Evolutionary conservation across 202 grass and related monocot genomes (phyloP).

Genomic region (Bolboschoenoplectus hybrid): DNA sequence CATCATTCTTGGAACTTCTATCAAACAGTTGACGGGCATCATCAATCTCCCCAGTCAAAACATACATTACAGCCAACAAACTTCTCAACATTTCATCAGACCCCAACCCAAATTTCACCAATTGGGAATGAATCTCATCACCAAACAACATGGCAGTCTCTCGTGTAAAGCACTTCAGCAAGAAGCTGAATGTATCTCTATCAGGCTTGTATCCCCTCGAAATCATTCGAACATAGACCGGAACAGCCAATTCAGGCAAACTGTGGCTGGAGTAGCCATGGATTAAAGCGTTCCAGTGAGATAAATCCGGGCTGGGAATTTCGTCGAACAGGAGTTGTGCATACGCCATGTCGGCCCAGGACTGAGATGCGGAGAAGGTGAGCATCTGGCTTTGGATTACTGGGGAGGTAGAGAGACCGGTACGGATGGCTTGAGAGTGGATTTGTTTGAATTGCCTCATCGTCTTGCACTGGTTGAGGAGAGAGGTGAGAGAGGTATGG

Average conservation of each 20-base stretch:
- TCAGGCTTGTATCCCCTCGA: slow-evolving; percentile 47
- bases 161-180: slow-evolving; percentile 59
- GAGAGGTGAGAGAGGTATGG: slow-evolving; percentile 26
- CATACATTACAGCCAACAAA: slow-evolving; percentile 61
- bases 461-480: slow-evolving; percentile 42
- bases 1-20: slow-evolving; percentile 23
- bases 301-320: slow-evolving; percentile 40
- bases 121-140: slow-evolving; percentile 54
- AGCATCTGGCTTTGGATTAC: slow-evolving; percentile 30
- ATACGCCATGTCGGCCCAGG: slow-evolving; percentile 28
- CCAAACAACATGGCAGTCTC: slow-evolving; percentile 24
- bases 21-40: slow-evolving; percentile 49
- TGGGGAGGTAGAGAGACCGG: slow-evolving; percentile 23
- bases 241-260: slow-evolving; percentile 39
- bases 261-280: neutral
- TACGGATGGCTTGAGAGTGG: slow-evolving; percentile 48
- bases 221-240: slow-evolving; percentile 55
- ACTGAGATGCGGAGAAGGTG: slow-evolving; percentile 36
- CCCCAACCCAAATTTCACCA: slow-evolving; percentile 57
- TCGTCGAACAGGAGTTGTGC: slow-evolving; percentile 60
- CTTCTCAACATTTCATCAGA: slow-evolving; percentile 43
- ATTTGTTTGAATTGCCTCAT: slow-evolving; percentile 54
- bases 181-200: slow-evolving; percentile 60
- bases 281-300: slow-evolving; percentile 29
- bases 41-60: slow-evolving; percentile 44